phyloP scores from a whole-genome alignment of 75 land plant genomes.

The Cryptomeria japonica region DNA sequence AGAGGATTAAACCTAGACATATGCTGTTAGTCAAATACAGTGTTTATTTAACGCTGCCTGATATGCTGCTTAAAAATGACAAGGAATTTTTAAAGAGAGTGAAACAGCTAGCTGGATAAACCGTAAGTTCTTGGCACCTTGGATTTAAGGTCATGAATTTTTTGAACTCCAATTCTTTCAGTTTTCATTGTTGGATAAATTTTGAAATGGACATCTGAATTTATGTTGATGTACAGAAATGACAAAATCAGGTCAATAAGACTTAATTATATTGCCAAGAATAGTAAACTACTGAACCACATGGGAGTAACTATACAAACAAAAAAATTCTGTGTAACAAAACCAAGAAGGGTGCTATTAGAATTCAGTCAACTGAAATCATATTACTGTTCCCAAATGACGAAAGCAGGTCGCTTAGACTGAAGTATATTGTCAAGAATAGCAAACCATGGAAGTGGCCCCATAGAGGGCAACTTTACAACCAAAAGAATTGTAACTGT shows the following conservation, averaged over 20 bases:
- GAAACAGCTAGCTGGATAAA: conserved; percentile 8
- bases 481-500: background rate
- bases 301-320: background rate
- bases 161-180: background rate
- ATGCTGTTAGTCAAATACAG: conserved; percentile 31
- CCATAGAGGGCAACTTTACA: background rate
- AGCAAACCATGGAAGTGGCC: background rate
- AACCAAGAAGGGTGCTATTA: no score
- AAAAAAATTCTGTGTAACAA: background rate
- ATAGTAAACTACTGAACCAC: background rate
- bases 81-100: conserved; percentile 50
- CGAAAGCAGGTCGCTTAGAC: background rate
- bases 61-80: conserved; percentile 68
- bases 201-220: background rate
- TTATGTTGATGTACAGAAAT: background rate
- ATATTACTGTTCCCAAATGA: background rate
- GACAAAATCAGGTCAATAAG: background rate
- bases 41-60: conserved; percentile 43
- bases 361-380: background rate
- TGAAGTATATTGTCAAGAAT: background rate
- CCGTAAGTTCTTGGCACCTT: background rate
- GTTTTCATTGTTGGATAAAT: background rate
- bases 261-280: background rate
- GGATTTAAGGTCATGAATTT: background rate
- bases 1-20: conserved; percentile 81